phyloP scores from a whole-genome alignment of 495 filamentous ascomycete species.

The Daldinia childiae region DNA sequence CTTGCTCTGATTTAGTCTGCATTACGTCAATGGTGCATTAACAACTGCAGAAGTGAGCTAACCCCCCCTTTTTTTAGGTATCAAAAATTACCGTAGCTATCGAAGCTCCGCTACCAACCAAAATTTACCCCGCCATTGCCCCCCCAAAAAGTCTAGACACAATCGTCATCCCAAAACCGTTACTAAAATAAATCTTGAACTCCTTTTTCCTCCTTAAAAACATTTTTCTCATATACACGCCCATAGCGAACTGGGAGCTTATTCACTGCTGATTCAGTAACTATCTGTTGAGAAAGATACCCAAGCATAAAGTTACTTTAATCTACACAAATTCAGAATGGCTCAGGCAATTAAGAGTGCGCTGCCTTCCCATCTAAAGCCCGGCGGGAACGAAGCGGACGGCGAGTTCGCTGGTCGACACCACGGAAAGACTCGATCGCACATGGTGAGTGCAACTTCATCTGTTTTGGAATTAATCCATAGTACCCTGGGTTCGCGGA shows the following conservation, averaged over 20 bases:
- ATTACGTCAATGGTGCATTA: constrained; percentile 49
- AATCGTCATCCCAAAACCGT: constrained; percentile 36
- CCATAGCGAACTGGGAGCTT: not conserved
- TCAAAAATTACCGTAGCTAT: constrained; percentile 28
- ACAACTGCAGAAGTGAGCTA: constrained; percentile 33
- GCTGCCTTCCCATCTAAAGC: constrained; percentile 83
- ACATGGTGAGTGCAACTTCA: constrained; percentile 79
- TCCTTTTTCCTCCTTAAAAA: constrained; percentile 32
- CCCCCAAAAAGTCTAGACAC: constrained; percentile 16
- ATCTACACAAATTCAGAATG: constrained; percentile 63
- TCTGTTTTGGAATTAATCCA: constrained; percentile 14
- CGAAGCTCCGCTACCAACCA: constrained; percentile 37
- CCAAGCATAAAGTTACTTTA: not conserved
- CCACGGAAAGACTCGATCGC: constrained; percentile 93
- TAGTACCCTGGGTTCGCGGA: constrained; percentile 13
- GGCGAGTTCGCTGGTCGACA: constrained; percentile 71
- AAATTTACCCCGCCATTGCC: constrained; percentile 41
- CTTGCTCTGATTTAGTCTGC: constrained; percentile 34
- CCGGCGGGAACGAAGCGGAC: constrained; percentile 60
- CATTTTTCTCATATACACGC: not conserved
- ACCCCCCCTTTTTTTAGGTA: constrained; percentile 35
- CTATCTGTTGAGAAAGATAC: not conserved
- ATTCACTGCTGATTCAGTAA: constrained; percentile 9
- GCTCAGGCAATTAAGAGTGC: constrained; percentile 72
- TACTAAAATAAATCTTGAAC: constrained; percentile 33